Base-by-base conservation (phyloP, 2,329 filamentous ascomycete genomes). In the Knufia petricola region DNA sequence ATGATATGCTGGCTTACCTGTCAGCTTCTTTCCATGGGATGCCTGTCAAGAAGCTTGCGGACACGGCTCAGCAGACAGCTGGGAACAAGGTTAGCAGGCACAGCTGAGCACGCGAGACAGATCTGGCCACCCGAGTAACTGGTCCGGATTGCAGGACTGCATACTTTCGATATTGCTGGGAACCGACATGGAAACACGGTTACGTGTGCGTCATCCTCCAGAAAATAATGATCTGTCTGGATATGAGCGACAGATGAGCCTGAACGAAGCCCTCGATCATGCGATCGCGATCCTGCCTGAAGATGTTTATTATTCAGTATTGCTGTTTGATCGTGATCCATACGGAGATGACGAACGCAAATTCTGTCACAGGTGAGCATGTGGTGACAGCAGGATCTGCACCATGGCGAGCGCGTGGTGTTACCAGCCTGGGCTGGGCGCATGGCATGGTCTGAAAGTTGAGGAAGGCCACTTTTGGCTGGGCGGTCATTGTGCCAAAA, bases 281-380 rank as follows among this genome's bases (percentile, higher is more conserved):
- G 69, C 76, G 0, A 70, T 78, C 1, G 63, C 63, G 1, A 67
- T 76, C 13, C 62, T 84, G 0, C 79, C 79, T 0, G 44, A 56
- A 0, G 75, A 84, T 55, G 80, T 79, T 0, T 79, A 80, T 50
- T 70, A 79, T 0, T 59, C 83, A 1, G 57, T 81, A 0, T 60
- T 85, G 30, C 58, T 84, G 0, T 64, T 76, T 0, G 65, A 79
- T 28, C 74, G 82, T n/a, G 81, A 85, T 58, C 63, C 84, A 12
- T 84, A 79, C 57, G 79, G 84, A 55, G 72, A 73, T 43, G 77
- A 81, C 0, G 76, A 82, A 0, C 82, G 85, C 51, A 74, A 79
- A 17, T 86, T 84, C 57, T 78, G 75, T 46, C 83, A 80, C 52
- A 82, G 81, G 0, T 65, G 80, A 23, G 80, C 82, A 0, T 86